Percentiles rank a stretch among this genome's conserved stretches.
These are phyloP conservation scores for Terfezia claveryi DNA, from an alignment of 495 filamentous ascomycete genomes.

Conservation along the genomic window DNA sequence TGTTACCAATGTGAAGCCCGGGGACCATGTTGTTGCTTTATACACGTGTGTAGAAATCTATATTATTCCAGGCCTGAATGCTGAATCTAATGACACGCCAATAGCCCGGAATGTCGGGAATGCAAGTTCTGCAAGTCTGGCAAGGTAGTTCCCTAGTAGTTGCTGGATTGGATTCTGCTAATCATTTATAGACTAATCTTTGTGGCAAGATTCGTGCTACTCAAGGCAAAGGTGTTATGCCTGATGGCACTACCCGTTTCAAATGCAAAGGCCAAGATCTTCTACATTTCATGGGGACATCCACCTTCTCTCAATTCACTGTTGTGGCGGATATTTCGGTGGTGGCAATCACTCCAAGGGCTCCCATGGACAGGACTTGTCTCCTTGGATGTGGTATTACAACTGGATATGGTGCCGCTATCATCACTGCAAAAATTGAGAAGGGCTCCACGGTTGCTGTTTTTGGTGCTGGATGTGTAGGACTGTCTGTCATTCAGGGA, in stretches of 20 bases:
- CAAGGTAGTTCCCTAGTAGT: constrained; percentile 27
- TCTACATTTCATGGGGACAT: constrained; percentile 97
- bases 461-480: constrained; percentile 91
- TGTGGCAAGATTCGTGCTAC: constrained; percentile 98
- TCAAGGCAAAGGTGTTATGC: constrained; percentile 90
- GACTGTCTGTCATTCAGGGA: constrained; percentile 83
- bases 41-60: constrained; percentile 28
- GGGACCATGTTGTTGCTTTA: constrained; percentile 82
- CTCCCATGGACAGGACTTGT: constrained; percentile 90
- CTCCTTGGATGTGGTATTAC: constrained; percentile 95
- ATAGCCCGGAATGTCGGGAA: constrained; percentile 49
- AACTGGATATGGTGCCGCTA: constrained; percentile 88
- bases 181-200: constrained; percentile 49
- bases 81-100: too few relatives aligned
- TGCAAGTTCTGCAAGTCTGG: constrained; percentile 99
- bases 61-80: constrained; percentile 24
- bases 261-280: constrained; percentile 79
- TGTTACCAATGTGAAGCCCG: constrained; percentile 79
- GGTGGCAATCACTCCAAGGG: constrained; percentile 71
- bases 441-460: constrained; percentile 76
- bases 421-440: constrained; percentile 78
- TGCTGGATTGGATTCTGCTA: not conserved
- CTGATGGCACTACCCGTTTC: constrained; percentile 91
- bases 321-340: constrained; percentile 97
- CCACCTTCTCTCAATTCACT: constrained; percentile 95